A percentile compares a stretch with the other conserved stretches of the same genome.
Evolutionary conservation across 352 stramenopile genomes (phyloP).

Genomic region (Peronospora farinosa): DNA sequence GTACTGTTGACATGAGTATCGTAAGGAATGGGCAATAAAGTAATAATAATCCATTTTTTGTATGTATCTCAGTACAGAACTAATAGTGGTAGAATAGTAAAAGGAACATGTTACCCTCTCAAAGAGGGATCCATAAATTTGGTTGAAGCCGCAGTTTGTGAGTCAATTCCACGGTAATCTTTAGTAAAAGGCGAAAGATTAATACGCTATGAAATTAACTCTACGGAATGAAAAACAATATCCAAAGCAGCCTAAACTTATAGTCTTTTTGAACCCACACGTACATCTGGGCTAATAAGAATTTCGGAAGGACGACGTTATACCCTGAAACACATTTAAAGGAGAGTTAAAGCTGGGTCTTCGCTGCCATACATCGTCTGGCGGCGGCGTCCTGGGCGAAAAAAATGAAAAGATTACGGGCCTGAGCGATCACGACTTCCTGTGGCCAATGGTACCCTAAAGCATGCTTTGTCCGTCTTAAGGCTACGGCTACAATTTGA

Average conservation of each 20-base stretch:
- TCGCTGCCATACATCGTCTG: no score
- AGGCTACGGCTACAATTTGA: no score
- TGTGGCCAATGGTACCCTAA: no score
- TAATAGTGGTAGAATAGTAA: background rate
- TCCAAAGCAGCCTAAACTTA: background rate
- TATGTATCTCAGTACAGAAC: no score
- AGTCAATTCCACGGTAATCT: constrained; percentile 89
- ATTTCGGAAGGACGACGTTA: no score
- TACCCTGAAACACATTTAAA: no score
- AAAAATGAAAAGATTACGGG: no score
- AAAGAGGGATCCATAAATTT: constrained; percentile 62
- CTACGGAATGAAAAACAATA: constrained; percentile 32
- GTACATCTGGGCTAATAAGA: background rate
- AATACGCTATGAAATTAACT: constrained; percentile 72
- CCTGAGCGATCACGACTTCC: no score
- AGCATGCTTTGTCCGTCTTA: no score
- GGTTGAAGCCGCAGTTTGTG: constrained; percentile 64
- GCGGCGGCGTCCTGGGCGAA: no score
- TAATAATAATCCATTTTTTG: background rate
- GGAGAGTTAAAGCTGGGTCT: no score
- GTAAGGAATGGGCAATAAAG: background rate
- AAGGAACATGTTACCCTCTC: constrained; percentile 18
- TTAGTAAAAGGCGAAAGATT: constrained; percentile 94
- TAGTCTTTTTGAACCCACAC: background rate
- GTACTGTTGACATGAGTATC: no score